Evolutionary conservation across 176 grass and related monocot genomes (phyloP), one percentile per base, ranked within the genome.

Genomic region (Oryza punctata): DNA sequence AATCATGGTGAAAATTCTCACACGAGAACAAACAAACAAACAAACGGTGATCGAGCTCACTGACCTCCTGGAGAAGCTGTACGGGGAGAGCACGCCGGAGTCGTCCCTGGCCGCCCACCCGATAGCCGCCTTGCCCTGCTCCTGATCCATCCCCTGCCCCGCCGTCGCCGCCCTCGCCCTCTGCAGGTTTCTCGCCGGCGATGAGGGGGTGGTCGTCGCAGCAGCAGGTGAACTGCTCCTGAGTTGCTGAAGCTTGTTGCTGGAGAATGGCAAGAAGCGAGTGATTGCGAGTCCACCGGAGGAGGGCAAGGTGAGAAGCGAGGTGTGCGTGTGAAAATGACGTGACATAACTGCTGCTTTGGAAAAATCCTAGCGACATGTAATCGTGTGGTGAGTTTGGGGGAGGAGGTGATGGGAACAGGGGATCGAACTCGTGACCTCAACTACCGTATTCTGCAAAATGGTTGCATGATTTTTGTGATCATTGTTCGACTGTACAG

Each of bases 21-120:
- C 7, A 45, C 11, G 14, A 7, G 12, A n/a, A n/a, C n/a, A n/a
- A n/a, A n/a, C n/a, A n/a, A 49, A 10, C 0, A 50, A 50, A 8
- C 47, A 50, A 44, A 70, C 14, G 10, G 59, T 13, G 78, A n/a
- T n/a, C n/a, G n/a, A n/a, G n/a, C 5, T 54, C 9, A 4, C 52
- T 14, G 7, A 91, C 92, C 92, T 92, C 72, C 89, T 87, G 0
- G 87, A 90, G 78, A 94, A 94, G 69, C 13, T 74, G 75, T 89
- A 92, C 3, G 89, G 89, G 4, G 92, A 89, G 84, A 94, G 89
- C 18, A 76, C 69, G 25, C 92, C 89, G 74, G 89, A 85, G 49
- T 41, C 8, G 47, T 94, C 92, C 86, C 76, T 92, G 5, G 92
- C 92, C 13, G 87, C 92, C 92, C 92, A 94, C 2, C 92, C 92